Conservation (phyloP, 2,329 filamentous ascomycete genomes). For the Trichoderma sp. region DNA sequence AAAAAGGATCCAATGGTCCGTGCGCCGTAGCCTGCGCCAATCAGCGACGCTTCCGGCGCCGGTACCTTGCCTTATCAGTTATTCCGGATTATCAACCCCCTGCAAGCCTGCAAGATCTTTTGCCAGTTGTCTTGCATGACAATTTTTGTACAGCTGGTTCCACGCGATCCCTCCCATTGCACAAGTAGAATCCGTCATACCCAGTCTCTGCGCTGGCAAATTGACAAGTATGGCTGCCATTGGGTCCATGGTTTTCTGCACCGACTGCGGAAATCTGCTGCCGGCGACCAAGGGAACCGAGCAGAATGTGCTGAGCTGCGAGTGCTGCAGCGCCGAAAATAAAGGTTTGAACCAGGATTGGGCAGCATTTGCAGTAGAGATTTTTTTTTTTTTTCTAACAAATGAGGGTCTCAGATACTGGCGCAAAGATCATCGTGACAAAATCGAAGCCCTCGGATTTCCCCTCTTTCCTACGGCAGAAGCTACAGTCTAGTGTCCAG, state of each 20-base stretch:
- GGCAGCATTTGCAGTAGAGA: not conserved
- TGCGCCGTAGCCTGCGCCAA: conserved; percentile 8
- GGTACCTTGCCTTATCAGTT: conserved; percentile 28
- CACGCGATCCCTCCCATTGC: conserved; percentile 15
- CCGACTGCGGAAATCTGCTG: conserved; percentile 84
- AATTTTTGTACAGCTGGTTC: conserved; percentile 27
- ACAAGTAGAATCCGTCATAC: conserved; percentile 8
- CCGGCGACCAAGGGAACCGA: conserved; percentile 74
- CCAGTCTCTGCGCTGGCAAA: conserved; percentile 11
- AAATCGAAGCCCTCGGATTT: conserved; percentile 87
- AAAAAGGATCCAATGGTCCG: conserved; percentile 3
- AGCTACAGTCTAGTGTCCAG: conserved; percentile 79
- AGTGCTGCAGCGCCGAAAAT: conserved; percentile 81
- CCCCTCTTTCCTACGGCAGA: conserved; percentile 82
- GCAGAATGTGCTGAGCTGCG: conserved; percentile 75
- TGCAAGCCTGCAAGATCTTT: conserved; percentile 17
- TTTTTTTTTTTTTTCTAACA: conserved; percentile 22
- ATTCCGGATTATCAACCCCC: conserved; percentile 28
- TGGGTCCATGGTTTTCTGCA: conserved; percentile 89
- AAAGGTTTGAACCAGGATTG: conserved; percentile 56
- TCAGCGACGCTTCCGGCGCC: conserved; percentile 26
- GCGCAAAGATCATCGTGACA: conserved; percentile 73
- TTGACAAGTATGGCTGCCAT: conserved; percentile 72
- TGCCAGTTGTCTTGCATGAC: conserved; percentile 22
- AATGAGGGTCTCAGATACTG: conserved; percentile 54